Evolutionary conservation across 352 stramenopile species (phyloP).

Genomic region (Phytophthora meadii): DNA sequence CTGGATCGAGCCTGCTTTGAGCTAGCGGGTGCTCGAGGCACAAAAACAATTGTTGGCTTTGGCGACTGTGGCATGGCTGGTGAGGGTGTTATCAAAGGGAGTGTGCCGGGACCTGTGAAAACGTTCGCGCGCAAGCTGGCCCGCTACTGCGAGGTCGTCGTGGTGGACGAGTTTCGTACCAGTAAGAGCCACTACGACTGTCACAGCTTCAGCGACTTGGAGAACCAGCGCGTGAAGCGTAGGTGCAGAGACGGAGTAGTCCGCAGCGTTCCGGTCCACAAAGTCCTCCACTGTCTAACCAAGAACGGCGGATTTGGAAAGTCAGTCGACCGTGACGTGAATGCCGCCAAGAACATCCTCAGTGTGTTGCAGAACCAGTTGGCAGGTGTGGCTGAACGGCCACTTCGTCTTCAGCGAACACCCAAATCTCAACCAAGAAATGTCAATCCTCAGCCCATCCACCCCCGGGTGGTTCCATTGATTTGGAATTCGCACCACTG

Average conservation of each 20-base stretch:
- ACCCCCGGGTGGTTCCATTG: too few relatives aligned
- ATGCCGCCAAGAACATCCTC: too few relatives aligned
- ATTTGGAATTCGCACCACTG: too few relatives aligned
- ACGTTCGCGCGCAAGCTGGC: constrained; percentile 8
- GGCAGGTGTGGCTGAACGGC: too few relatives aligned
- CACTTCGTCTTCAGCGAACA: too few relatives aligned
- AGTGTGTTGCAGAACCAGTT: too few relatives aligned
- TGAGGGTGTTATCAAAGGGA: neutral
- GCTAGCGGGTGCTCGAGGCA: constrained; percentile 1
- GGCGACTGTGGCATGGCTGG: too few relatives aligned
- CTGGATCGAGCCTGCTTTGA: constrained; percentile 1
- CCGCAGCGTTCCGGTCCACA: constrained; percentile 6
- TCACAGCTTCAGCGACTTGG: neutral
- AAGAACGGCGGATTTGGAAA: constrained; percentile 13
- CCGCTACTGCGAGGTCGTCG: constrained; percentile 10
- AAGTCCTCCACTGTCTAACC: constrained; percentile 10
- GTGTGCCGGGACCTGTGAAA: neutral
- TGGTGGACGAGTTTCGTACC: constrained; percentile 7
- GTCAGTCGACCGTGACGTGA: too few relatives aligned
- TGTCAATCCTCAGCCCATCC: too few relatives aligned
- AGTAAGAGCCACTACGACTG: constrained; percentile 14
- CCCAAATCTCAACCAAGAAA: too few relatives aligned
- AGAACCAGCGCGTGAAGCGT: constrained; percentile 5
- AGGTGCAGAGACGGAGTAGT: neutral
- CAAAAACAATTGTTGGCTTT: neutral